Evolutionary conservation across 768 basidiomycete species (phyloP), one percentile per base, ranked within the genome.

Genomic region (Leccinum sublutescens): DNA sequence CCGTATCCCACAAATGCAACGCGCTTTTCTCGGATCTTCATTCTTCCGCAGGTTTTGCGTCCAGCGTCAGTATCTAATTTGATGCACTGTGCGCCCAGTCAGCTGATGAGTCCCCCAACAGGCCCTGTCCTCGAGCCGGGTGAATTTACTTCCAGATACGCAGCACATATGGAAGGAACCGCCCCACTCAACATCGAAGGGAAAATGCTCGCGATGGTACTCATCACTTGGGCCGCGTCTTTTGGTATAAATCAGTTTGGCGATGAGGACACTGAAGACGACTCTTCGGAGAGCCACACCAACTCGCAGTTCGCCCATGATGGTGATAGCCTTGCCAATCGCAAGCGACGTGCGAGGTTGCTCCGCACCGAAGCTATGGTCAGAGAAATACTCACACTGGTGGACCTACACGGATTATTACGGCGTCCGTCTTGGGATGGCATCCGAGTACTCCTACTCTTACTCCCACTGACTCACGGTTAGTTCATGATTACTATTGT

Each of bases 391-490:
- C 77, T 98, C 31, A 81, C 84, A 57, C 83, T 94, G 54, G 83
- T 97, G 50, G 95, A 98, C 70, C 76, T 85, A 43, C 85, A 88
- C 60, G 88, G 87, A 27, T 74, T 97, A 31, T 78, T 95, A 69
- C 80, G 95, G 31, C 84, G 85, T 56, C 93, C 93, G 1, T 84
- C 88, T 8, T 89, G 92, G 85, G 95, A 97, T 61, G 93, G 94
- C 4, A 87, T 94, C 21, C 82, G 91, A 34, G 85, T 84, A 6
- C 77, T 98, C 52, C 74, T 96, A 31, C 79, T 97, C 50, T 75
- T 94, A 31, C 75, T 93, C 58, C 94, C 95, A 7, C 78, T 98
- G 49, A 87, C 93, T 56, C 87, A 91, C 72, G 93, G 95, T 95
- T 61, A 62, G 79, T 72, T 52, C 14, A 19, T 12, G 19, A 1